Evolutionary conservation across 345 rosid species (phyloP).

Genomic region (Passiflora organensis): DNA sequence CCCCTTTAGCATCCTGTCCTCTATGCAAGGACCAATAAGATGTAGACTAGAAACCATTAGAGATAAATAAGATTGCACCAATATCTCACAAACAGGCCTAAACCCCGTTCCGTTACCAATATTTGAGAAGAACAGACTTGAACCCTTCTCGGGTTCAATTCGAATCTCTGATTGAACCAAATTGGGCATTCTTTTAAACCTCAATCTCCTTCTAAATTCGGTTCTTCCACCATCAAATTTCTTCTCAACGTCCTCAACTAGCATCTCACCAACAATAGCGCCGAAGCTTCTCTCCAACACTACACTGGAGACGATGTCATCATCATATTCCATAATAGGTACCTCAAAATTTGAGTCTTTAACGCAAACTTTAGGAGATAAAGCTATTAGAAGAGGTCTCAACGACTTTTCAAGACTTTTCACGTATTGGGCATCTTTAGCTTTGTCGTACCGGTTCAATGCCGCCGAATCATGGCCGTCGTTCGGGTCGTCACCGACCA

Average conservation of each 20-base stretch:
- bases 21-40: constrained; percentile 30
- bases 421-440: constrained; percentile 12
- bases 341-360: constrained; percentile 25
- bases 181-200: constrained; percentile 85
- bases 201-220: constrained; percentile 74
- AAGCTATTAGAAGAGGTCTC: constrained; percentile 42
- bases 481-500: constrained; percentile 43
- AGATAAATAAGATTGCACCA: constrained; percentile 71
- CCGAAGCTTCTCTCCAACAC: constrained; percentile 51
- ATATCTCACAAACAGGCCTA: constrained; percentile 35
- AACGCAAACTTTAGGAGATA: constrained; percentile 41
- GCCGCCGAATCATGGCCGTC: constrained; percentile 15
- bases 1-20: constrained; percentile 17
- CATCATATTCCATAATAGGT: constrained; percentile 57
- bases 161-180: constrained; percentile 59
- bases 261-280: constrained; percentile 61
- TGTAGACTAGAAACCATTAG: constrained; percentile 74
- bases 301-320: constrained; percentile 40
- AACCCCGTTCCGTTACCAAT: constrained; percentile 32
- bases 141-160: constrained; percentile 26
- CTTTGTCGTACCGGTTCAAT: constrained; percentile 15
- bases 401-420: constrained; percentile 27
- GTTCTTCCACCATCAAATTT: constrained; percentile 22
- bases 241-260: constrained; percentile 68
- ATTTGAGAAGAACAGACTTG: constrained; percentile 14